Evolutionary conservation across 345 rosid species (phyloP), one percentile per base, ranked within the genome.

Genomic region (Salix udensis): DNA sequence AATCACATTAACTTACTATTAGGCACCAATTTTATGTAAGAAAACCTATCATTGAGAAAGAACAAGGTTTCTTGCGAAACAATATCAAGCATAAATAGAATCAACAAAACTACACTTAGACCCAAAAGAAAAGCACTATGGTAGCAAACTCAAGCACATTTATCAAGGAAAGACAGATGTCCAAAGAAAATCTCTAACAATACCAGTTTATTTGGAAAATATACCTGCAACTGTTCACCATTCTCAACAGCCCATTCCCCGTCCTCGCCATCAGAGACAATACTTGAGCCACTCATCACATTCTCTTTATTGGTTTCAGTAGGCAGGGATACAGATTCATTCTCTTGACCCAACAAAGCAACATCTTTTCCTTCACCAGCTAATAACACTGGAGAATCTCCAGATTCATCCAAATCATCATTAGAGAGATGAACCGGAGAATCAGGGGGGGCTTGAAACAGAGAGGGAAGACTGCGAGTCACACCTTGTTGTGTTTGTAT

Each of bases 391-490:
- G 86, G 48, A 82, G 88, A 91, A 79, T 88, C 95, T 67, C 88
- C 92, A 67, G 89, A 86, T 67, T 92, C 98, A 80, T 96, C 99
- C 93, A 94, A 82, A 75, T 92, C 96, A 88, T 96, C 98, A 80
- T 96, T 95, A 75, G 99, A 96, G 72, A 96, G 87, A 84, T 88
- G 95, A 76, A 87, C 82, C 0, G 97, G 99, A 80, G 99, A 94
- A 84, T 84, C 90, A 76, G 98, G 99, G 9, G 9, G 98, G 92
- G 81, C 98, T 96, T 55, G 98, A 80, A 78, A 96, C 93, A 68
- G 94, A 94, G 36, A 96, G 89, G 37, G 99, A 96, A 74, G 98
- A 96, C 86, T 90, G 98, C 46, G 99, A 96, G 78, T 91, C 97
- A 70, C 97, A 93, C 78, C 88, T 85, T 53, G 83, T 84, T 60